Conservation (phyloP, 257 asterid species). For the Primulina eburnea region DNA sequence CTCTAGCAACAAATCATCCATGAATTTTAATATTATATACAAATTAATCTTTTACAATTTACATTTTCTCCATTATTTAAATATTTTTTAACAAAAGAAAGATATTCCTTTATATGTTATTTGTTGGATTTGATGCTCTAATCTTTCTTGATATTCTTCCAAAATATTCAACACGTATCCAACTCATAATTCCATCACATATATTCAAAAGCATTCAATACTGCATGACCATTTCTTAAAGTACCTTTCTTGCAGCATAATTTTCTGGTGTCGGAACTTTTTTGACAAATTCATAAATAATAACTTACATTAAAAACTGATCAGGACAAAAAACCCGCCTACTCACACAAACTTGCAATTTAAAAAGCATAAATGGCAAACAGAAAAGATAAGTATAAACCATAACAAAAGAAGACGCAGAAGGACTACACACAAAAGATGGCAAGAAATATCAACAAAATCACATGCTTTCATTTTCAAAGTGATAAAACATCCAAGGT, state of each 20-base stretch:
- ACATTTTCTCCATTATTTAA: neutral
- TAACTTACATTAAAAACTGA: neutral
- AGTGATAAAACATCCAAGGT: neutral
- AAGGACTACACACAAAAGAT: neutral
- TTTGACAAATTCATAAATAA: neutral
- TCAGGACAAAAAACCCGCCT: neutral
- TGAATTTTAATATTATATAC: no score
- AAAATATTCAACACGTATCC: neutral
- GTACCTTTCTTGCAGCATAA: neutral
- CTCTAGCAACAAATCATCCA: no score
- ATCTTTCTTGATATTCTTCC: no score
- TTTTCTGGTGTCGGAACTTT: neutral
- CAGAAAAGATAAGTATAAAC: neutral
- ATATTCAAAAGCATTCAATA: no score
- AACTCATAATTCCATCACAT: neutral
- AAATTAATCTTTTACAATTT: neutral
- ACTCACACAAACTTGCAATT: no score
- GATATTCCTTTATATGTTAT: no score
- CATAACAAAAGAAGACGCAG: neutral
- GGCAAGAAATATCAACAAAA: neutral
- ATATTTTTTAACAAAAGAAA: no score
- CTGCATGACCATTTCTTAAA: neutral
- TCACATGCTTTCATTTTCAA: neutral
- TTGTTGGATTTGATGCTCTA: no score
- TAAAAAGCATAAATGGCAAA: neutral